Evolutionary conservation across 129 eudicot genomes (phyloP), one percentile per base, ranked within the genome.

Genomic region (Chrysanthemum seticuspe): DNA sequence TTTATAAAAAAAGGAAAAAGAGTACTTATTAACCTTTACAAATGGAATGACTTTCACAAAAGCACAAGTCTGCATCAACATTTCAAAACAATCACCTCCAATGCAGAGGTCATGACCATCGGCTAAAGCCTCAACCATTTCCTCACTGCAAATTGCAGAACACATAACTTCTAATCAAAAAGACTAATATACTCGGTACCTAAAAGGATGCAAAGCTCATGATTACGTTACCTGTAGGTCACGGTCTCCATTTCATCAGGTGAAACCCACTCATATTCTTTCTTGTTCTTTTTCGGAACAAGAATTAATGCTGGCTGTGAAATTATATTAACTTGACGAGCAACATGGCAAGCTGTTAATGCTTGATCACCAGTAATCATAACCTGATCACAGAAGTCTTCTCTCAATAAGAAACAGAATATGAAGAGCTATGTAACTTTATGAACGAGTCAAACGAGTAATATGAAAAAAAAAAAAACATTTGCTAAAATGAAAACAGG

Each of bases 281-380:
- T 79, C 44, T 68, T 72, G 79, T 62, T 71, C 76, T 84, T 89
- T 45, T 82, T 77, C 49, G 76, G 86, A n/a, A 70, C 78, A 59
- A 92, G 95, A 85, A 92, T 89, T 71, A 92, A 85, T 7, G 88
- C 85, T 15, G 98, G 95, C 66, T 87, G 83, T 16, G 96, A 85
- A 16, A 92, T 77, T 50, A 92, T 92, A 73, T 92, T 74, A 81
- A 92, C 98, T 89, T 89, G 82, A 34, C 82, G 82, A 68, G 96
- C 98, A 78, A 92, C 98, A 78, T 92, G 98, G 78, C 98, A 92
- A 80, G 98, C 98, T 7, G 98, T 92, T 84, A 92, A 79, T 69
- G 98, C 98, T 85, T 92, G 98, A 79, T 92, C 98, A 60, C 98
- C 98, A 63, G 98, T 92, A 63, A 92, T 92, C 98, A 92, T 92